These are phyloP conservation scores for Ophiostoma quercus DNA, from an alignment of 2,329 filamentous ascomycete species.

Conservation along the genomic window DNA sequence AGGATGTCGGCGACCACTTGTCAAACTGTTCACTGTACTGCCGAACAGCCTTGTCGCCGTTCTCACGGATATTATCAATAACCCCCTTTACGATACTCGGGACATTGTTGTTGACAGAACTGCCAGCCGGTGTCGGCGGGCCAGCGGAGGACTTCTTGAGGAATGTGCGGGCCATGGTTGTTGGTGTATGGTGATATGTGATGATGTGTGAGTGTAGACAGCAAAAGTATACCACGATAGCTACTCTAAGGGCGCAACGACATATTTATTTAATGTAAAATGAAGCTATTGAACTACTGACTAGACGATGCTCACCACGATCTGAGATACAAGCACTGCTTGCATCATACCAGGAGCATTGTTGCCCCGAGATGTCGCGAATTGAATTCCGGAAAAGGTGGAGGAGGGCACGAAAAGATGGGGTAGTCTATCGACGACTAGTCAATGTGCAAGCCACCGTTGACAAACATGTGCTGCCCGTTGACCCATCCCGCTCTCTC, in stretches of 20 bases:
- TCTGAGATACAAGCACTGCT: neutral
- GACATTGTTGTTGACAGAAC: constrained; percentile 28
- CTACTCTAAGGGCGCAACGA: neutral
- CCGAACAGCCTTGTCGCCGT: constrained; percentile 46
- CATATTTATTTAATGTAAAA: neutral
- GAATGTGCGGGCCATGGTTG: neutral
- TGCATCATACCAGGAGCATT: neutral
- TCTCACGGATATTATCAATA: constrained; percentile 42
- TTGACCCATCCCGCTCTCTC: constrained; percentile 45
- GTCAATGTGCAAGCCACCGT: constrained; percentile 30
- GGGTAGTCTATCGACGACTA: constrained; percentile 10
- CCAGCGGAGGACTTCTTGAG: neutral
- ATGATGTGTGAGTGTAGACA: neutral
- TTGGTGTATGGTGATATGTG: neutral
- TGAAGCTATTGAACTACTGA: neutral
- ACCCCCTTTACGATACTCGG: constrained; percentile 43
- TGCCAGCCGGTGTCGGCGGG: neutral
- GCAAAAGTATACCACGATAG: neutral
- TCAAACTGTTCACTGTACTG: constrained; percentile 50
- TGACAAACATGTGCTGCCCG: constrained; percentile 35
- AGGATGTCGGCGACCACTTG: constrained; percentile 46
- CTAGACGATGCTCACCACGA: neutral
- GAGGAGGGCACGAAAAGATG: neutral
- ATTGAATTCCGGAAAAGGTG: neutral
- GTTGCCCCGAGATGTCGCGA: neutral